Percentiles rank a stretch among this genome's conserved stretches.
Conservation (phyloP, 495 filamentous ascomycete species). For the Aspergillus cristatus region DNA sequence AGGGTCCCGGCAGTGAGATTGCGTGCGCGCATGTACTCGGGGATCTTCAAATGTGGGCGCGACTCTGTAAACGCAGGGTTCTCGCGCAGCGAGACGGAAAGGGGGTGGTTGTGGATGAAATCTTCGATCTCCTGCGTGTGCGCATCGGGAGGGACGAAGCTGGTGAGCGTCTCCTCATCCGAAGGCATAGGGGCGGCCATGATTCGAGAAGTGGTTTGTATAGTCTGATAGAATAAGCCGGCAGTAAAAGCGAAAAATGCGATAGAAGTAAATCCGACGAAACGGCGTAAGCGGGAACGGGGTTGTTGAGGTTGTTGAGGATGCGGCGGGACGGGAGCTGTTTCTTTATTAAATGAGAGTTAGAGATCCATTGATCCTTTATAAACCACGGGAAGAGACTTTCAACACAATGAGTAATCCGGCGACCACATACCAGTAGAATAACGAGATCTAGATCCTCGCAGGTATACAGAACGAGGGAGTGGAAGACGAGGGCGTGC, state of each 20-base stretch:
- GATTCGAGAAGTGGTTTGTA: constrained; percentile 20
- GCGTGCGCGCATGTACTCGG: constrained; percentile 50
- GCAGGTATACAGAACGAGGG: too few species aligned
- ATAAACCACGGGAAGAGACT: too few species aligned
- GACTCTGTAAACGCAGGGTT: constrained; percentile 63
- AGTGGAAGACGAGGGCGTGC: too few species aligned
- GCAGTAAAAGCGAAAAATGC: constrained; percentile 27
- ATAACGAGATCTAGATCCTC: not conserved
- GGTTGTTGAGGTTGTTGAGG: constrained; percentile 11
- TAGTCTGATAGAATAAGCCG: constrained; percentile 21
- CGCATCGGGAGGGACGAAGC: constrained; percentile 57
- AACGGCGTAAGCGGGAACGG: constrained; percentile 27
- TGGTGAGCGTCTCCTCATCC: constrained; percentile 62
- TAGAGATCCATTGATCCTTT: too few species aligned
- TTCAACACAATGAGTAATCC: too few species aligned
- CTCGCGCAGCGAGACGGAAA: constrained; percentile 55
- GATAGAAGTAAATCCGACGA: constrained; percentile 30
- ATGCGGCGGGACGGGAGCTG: constrained; percentile 4
- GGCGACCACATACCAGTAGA: not conserved
- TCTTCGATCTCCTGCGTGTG: constrained; percentile 55
- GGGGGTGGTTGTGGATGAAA: constrained; percentile 65
- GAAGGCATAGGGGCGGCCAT: constrained; percentile 43
- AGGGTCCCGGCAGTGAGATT: constrained; percentile 80
- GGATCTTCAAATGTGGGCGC: constrained; percentile 81
- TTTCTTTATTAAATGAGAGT: not conserved